Evolutionary conservation across 768 basidiomycete species (phyloP), one percentile per base, ranked within the genome.

Genomic region (Ramaria rubella): DNA sequence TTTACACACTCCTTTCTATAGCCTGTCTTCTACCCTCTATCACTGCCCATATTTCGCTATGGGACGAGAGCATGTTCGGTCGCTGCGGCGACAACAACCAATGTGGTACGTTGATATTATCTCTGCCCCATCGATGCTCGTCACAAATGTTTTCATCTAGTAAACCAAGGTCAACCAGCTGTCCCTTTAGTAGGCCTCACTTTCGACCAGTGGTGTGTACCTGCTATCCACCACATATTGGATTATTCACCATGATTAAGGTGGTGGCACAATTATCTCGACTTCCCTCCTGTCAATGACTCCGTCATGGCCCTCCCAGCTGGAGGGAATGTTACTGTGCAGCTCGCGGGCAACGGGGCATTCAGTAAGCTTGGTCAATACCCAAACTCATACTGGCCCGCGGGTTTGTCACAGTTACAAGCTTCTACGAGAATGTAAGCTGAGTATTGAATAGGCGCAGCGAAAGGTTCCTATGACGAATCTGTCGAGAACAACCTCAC

Each of bases 191-290:
- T 57, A 49, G 64, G 57, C 72, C 69, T 53, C 66, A 71, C 63
- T 52, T 80, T 69, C 70, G 66, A 63, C 59, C 67, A 77, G 5
- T 75, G 77, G 75, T 49, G 33, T 55, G 48, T 42, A 26, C 52
- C n/a, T 44, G 43, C 29, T 29, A 26, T 59, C 56, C 36, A 31
- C 19, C 17, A 31, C 58, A 5, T n/a, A 43, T 27, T 9, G 15
- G 24, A 21, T 14, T 17, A n/a, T n/a, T 59, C 49, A 34, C 24
- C 27, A 12, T 34, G 51, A 19, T 17, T 30, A 49, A 58, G 61
- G 55, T 81, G 84, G 85, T 83, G 85, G 68, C 82, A 86, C 62
- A 70, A 71, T 50, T 83, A 85, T 64, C 77, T 85, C 46, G 70
- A 67, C 57, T 67, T 75, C 56, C 85, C 85, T 0, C 85, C 86